A percentile compares a stretch with the other conserved stretches of the same genome.
Conservation (phyloP, 73 alveolate genomes). For the Paramecium primaurelia region DNA sequence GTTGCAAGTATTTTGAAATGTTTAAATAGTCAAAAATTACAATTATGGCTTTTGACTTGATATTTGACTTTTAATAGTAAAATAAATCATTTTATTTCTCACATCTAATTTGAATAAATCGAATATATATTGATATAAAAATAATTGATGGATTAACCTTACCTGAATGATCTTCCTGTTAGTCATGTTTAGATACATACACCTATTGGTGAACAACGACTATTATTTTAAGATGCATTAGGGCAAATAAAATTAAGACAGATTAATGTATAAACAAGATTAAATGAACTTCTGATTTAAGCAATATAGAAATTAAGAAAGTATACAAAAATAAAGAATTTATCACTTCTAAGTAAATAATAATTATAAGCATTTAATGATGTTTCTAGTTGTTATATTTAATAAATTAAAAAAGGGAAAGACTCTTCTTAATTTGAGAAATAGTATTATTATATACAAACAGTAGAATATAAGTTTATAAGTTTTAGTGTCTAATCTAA, state of each 20-base stretch:
- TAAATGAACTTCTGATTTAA: background rate
- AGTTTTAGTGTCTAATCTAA: background rate
- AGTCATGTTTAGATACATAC: background rate
- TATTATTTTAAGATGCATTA: background rate
- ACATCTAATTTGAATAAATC: background rate
- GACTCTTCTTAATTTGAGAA: background rate
- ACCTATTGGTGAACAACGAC: background rate
- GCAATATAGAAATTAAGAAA: background rate
- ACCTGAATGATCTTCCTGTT: background rate
- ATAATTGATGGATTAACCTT: background rate
- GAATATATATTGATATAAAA: background rate
- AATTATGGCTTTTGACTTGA: background rate
- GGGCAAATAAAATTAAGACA: background rate
- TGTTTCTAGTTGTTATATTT: background rate
- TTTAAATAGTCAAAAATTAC: background rate
- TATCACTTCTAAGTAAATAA: background rate
- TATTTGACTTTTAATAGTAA: background rate
- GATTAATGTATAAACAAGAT: background rate
- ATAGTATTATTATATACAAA: background rate
- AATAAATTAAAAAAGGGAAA: background rate
- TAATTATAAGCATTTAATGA: conserved; percentile 5
- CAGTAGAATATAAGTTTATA: background rate
- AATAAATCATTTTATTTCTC: background rate
- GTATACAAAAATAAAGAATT: background rate
- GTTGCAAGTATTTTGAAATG: too few relatives aligned